A percentile compares a stretch with the other conserved stretches of the same genome.
Conservation (phyloP, 371 early-diverging fungal species). For the Saksenaea oblongispora region DNA sequence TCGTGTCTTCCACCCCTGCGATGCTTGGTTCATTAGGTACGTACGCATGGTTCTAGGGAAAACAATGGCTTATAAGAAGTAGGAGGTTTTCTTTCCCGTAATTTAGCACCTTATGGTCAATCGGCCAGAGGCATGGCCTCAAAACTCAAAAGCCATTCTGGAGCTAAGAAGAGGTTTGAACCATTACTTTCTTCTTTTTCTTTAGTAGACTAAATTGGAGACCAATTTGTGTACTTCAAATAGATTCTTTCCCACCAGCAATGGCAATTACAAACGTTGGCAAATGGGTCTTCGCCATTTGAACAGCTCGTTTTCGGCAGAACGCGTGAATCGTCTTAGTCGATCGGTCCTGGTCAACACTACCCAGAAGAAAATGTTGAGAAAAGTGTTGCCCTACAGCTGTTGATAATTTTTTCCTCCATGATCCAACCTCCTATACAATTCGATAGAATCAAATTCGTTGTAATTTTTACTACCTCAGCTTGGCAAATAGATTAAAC, state of each 20-base stretch:
- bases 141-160: constrained; percentile 54
- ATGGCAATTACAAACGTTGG: constrained; percentile 54
- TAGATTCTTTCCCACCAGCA: constrained; percentile 48
- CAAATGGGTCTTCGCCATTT: constrained; percentile 53
- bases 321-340: constrained; percentile 47
- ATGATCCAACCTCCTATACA: neutral
- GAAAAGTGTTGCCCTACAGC: constrained; percentile 49
- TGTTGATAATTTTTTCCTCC: constrained; percentile 7
- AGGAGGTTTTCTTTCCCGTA: neutral
- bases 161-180: constrained; percentile 49
- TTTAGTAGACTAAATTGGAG: neutral
- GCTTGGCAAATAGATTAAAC: too few relatives aligned
- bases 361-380: constrained; percentile 49
- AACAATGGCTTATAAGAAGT: neutral
- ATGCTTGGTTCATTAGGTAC: constrained; percentile 12
- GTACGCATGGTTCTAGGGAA: neutral
- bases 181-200: neutral
- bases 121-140: constrained; percentile 40
- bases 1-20: neutral
- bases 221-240: too few relatives aligned
- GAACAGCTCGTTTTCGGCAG: constrained; percentile 43
- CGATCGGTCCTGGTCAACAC: constrained; percentile 33
- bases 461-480: neutral
- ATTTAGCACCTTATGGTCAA: constrained; percentile 32
- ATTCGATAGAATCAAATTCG: neutral